Conservation (phyloP, 208 protist species). For the Wallacemonas sp. region DNA sequence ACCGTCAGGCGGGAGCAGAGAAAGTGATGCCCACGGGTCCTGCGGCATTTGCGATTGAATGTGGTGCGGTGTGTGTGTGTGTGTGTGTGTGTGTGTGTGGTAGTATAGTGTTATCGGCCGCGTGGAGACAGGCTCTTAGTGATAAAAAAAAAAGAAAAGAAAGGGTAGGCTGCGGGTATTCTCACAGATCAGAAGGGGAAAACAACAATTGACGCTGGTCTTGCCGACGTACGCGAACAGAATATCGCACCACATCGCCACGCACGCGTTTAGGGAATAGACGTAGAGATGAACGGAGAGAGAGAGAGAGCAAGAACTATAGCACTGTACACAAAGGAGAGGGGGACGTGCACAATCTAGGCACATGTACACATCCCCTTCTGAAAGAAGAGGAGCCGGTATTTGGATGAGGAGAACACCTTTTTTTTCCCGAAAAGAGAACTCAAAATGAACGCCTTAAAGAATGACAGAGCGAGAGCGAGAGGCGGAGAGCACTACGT, state of each 20-base stretch:
- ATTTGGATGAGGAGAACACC: too few relatives aligned
- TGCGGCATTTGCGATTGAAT: conserved; percentile 10
- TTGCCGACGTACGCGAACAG: too few relatives aligned
- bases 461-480: too few relatives aligned
- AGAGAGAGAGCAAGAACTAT: background rate
- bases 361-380: too few relatives aligned
- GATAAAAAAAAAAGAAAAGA: background rate
- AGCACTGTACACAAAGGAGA: background rate
- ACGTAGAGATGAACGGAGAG: background rate
- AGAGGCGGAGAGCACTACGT: too few relatives aligned
- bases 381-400: too few relatives aligned
- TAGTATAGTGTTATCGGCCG: background rate
- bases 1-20: conserved; percentile 35
- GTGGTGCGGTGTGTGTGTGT: background rate
- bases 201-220: too few relatives aligned
- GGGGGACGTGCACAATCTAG: too few relatives aligned
- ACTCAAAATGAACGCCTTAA: too few relatives aligned
- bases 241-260: too few relatives aligned
- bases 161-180: background rate
- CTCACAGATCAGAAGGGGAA: background rate
- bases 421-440: too few relatives aligned
- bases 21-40: conserved; percentile 30
- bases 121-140: background rate
- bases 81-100: background rate
- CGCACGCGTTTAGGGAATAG: too few relatives aligned